Conservation (phyloP, 2,329 filamentous ascomycete genomes). For the Shiraia bambusicola region DNA sequence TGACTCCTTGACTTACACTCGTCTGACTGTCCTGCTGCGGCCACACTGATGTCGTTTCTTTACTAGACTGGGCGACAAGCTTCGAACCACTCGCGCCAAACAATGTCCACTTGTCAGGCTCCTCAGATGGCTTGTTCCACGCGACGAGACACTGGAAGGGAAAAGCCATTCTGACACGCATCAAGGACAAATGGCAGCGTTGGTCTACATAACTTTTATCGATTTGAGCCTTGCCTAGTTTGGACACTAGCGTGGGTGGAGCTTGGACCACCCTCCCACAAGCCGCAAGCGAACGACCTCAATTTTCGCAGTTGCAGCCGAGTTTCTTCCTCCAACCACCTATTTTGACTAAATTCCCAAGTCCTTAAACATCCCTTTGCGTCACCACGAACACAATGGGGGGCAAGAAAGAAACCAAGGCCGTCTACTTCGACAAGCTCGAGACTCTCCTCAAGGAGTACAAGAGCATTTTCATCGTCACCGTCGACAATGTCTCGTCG, state of each 20-base stretch:
- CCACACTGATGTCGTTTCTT: constrained; percentile 34
- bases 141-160: constrained; percentile 47
- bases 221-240: constrained; percentile 8
- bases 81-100: constrained; percentile 73
- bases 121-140: constrained; percentile 16
- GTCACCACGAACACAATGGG: constrained; percentile 90
- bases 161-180: constrained; percentile 27
- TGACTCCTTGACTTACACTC: constrained; percentile 24
- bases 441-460: constrained; percentile 95
- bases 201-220: neutral
- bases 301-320: constrained; percentile 24
- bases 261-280: neutral
- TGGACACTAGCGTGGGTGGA: neutral
- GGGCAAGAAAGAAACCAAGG: constrained; percentile 95
- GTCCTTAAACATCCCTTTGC: constrained; percentile 99
- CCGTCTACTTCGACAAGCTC: constrained; percentile 99
- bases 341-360: constrained; percentile 48
- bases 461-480: constrained; percentile 96
- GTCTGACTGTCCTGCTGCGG: constrained; percentile 20
- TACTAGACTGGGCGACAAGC: constrained; percentile 57
- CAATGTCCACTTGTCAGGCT: constrained; percentile 52
- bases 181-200: constrained; percentile 8
- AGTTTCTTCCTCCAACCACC: constrained; percentile 19
- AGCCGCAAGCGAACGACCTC: constrained; percentile 22
- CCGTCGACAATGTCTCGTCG: constrained; percentile 93